Evolutionary conservation across 306 rosid genomes (phyloP).

Genomic region (Dryas alaskensis): DNA sequence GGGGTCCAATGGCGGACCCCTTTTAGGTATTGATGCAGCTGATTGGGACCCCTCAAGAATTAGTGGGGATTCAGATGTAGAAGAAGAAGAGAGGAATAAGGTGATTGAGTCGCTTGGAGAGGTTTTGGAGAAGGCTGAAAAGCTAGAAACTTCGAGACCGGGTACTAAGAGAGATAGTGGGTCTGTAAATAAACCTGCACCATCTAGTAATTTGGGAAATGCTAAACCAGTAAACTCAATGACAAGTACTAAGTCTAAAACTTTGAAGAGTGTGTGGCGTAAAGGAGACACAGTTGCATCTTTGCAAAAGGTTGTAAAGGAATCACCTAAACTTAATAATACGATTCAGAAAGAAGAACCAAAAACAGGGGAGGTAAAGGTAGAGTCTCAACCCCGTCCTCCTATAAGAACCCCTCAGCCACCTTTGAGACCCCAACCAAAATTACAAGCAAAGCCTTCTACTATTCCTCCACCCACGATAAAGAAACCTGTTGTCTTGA

Average conservation of each 20-base stretch:
- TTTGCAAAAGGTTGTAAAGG: constrained; percentile 64
- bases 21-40: constrained; percentile 35
- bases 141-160: constrained; percentile 49
- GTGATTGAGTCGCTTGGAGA: constrained; percentile 93
- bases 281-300: constrained; percentile 78
- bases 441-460: constrained; percentile 66
- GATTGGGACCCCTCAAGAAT: constrained; percentile 44
- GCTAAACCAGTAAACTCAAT: constrained; percentile 25
- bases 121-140: constrained; percentile 94
- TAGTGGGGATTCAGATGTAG: constrained; percentile 28
- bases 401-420: constrained; percentile 41
- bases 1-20: constrained; percentile 34
- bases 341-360: constrained; percentile 37
- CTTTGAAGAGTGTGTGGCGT: constrained; percentile 92
- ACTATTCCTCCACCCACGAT: constrained; percentile 46
- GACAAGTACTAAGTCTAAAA: constrained; percentile 49
- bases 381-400: constrained; percentile 40
- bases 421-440: constrained; percentile 63
- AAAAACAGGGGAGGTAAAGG: constrained; percentile 32
- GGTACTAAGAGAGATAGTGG: constrained; percentile 44
- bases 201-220: constrained; percentile 33
- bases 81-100: constrained; percentile 58
- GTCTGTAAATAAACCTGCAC: constrained; percentile 41
- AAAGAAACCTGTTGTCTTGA: constrained; percentile 72
- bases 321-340: constrained; percentile 44